A percentile compares a stretch with the other conserved stretches of the same genome.
These are phyloP conservation scores for Aspergillus puulaauensis DNA, from an alignment of 2,329 filamentous ascomycete species.

Conservation along the genomic window DNA sequence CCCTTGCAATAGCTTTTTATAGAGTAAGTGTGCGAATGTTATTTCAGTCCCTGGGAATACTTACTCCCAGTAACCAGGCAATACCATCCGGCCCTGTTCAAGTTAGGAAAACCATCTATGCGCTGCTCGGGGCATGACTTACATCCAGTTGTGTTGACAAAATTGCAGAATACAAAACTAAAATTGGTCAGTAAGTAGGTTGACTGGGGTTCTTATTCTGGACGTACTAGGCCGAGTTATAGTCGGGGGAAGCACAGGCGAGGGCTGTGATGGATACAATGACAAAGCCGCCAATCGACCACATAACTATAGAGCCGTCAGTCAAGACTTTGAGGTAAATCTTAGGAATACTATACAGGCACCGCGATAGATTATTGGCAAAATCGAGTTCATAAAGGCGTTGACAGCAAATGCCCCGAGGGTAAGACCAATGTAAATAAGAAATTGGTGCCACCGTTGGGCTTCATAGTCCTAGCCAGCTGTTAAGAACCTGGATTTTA, in stretches of 20 bases:
- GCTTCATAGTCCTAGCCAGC: constrained; percentile 46
- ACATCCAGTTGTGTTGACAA: constrained; percentile 68
- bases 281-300: constrained; percentile 68
- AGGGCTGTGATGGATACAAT: constrained; percentile 70
- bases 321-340: background rate
- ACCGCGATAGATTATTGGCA: constrained; percentile 66
- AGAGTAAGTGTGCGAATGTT: constrained; percentile 17
- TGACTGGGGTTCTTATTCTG: too few relatives aligned
- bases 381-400: constrained; percentile 59
- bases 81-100: constrained; percentile 60
- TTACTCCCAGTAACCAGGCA: constrained; percentile 46
- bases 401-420: constrained; percentile 64
- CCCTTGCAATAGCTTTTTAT: constrained; percentile 45
- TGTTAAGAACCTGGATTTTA: background rate
- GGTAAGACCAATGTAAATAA: constrained; percentile 68
- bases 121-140: constrained; percentile 9
- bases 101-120: constrained; percentile 12
- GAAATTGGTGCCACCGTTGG: constrained; percentile 69
- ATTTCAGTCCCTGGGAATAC: constrained; percentile 7
- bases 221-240: constrained; percentile 38
- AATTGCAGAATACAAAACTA: constrained; percentile 57
- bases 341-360: constrained; percentile 45
- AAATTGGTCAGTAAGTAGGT: constrained; percentile 42
- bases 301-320: constrained; percentile 51
- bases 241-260: constrained; percentile 64